Evolutionary conservation across 805 yeast genomes (phyloP).

Genomic region (Wickerhamiella vanderwaltii): DNA sequence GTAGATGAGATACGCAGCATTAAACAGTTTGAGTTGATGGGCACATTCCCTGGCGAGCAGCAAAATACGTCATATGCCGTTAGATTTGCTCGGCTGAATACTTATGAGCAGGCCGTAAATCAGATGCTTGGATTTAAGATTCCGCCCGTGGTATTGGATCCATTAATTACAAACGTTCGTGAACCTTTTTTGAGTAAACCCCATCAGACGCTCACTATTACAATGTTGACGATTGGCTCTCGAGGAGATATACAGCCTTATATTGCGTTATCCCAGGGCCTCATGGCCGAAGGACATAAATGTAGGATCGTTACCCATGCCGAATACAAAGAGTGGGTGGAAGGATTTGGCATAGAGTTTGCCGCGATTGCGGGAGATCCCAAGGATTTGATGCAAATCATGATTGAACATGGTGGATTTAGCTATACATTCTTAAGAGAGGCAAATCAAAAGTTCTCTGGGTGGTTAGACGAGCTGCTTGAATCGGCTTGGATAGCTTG

Average conservation of each 20-base stretch:
- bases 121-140: constrained; percentile 12
- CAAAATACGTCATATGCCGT: constrained; percentile 11
- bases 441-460: constrained; percentile 64
- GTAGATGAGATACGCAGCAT: constrained; percentile 1
- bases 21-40: constrained; percentile 9
- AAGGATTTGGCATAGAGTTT: constrained; percentile 52
- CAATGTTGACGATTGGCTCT: constrained; percentile 79
- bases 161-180: constrained; percentile 13
- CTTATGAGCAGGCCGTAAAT: constrained; percentile 18
- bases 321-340: constrained; percentile 72
- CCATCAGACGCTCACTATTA: constrained; percentile 42
- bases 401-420: constrained; percentile 84
- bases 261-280: constrained; percentile 74
- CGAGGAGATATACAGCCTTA: constrained; percentile 97
- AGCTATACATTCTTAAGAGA: constrained; percentile 73
- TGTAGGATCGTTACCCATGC: constrained; percentile 77
- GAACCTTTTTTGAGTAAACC: constrained; percentile 35
- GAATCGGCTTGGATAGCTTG: constrained; percentile 77
- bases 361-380: constrained; percentile 83
- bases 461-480: constrained; percentile 71
- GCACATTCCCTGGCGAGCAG: constrained; percentile 9
- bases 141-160: constrained; percentile 23
- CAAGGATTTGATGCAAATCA: constrained; percentile 76
- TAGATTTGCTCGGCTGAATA: constrained; percentile 18
- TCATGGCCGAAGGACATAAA: constrained; percentile 66